These are phyloP conservation scores for Daedalea quercina DNA, from an alignment of 768 basidiomycete genomes.

Conservation along the genomic window DNA sequence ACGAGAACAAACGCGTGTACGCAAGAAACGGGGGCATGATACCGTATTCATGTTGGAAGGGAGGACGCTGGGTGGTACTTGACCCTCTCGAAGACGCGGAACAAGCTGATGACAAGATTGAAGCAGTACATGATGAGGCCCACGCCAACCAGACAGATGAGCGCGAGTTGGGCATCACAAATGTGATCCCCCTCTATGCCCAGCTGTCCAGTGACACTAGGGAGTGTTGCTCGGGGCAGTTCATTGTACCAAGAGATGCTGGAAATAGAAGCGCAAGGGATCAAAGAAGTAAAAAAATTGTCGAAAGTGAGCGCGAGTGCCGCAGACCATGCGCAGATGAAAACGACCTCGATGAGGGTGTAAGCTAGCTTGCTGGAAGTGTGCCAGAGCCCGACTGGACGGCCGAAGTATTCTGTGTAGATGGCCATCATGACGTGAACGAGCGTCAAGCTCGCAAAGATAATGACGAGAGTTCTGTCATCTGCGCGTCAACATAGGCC, in stretches of 20 bases:
- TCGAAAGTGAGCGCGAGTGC: conserved; percentile 84
- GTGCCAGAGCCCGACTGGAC: conserved; percentile 87
- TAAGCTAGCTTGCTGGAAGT: conserved; percentile 83
- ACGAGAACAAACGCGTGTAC: neutral
- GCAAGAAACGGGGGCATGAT: neutral
- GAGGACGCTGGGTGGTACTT: conserved; percentile 41
- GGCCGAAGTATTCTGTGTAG: conserved; percentile 92
- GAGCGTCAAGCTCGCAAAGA: conserved; percentile 78
- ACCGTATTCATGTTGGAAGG: neutral
- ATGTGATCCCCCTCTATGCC: conserved; percentile 50
- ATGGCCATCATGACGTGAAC: conserved; percentile 82
- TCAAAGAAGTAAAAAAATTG: conserved; percentile 83
- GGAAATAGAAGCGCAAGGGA: conserved; percentile 63
- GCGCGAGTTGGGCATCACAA: conserved; percentile 69
- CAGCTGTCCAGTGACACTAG: conserved; percentile 36
- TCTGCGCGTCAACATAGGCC: neutral
- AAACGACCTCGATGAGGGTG: conserved; percentile 82
- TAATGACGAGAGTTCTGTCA: conserved; percentile 69
- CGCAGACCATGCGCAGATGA: conserved; percentile 92
- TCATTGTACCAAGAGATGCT: conserved; percentile 70
- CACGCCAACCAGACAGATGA: conserved; percentile 74
- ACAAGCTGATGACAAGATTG: conserved; percentile 80
- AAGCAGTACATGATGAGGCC: conserved; percentile 76
- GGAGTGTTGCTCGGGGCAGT: conserved; percentile 44
- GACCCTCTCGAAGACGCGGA: conserved; percentile 84